Base-by-base conservation (phyloP, 495 filamentous ascomycete species). In the Lophiotrema nucula region DNA sequence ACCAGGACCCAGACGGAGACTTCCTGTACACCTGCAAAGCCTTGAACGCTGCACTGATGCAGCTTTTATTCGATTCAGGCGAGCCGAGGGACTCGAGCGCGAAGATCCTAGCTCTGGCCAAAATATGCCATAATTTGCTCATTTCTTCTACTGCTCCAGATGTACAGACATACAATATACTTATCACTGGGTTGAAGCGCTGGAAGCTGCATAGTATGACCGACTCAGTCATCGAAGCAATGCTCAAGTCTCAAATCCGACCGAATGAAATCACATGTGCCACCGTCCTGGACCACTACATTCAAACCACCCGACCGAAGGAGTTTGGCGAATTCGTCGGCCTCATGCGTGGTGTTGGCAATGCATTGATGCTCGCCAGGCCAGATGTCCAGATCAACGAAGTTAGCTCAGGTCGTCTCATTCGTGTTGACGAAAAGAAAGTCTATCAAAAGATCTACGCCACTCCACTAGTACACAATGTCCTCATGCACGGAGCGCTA, bases 121-220 rank as follows among this genome's bases (percentile, higher is more conserved):
- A 82, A 61, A 78, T 91, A 23, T 88, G 83, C 69, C 84, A 84
- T 64, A 85, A 87, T 68, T 69, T 92, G 2, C 74, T 89, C 12
- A 70, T 79, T 2, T 81, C 77, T 3, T 57, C 70, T 3, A 69
- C 78, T 3, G 78, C 84, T 4, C 86, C 87, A 1, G 77, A 76
- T 47, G 74, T 85, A 15, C 65, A 78, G 27, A 90, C 83, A 11
- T 90, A 84, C 72, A 89, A 89, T 62, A 72, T 77, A 26, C 73
- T 92, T 22, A 78, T 92, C 16, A 62, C 73, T 13, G 74, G 76
- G 24, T 81, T 92, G 41, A 77, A 77, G 33, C 70, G 72, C 25
- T 68, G 83, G 13, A 69, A 75, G 43, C 73, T 76, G 31, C 68
- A 76, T 58, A 67, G 74, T 21, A 70, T 89, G 8, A 76, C 81